Evolutionary conservation across 768 basidiomycete species (phyloP), one percentile per base, ranked within the genome.

Genomic region (Hysterangium stoloniferum): DNA sequence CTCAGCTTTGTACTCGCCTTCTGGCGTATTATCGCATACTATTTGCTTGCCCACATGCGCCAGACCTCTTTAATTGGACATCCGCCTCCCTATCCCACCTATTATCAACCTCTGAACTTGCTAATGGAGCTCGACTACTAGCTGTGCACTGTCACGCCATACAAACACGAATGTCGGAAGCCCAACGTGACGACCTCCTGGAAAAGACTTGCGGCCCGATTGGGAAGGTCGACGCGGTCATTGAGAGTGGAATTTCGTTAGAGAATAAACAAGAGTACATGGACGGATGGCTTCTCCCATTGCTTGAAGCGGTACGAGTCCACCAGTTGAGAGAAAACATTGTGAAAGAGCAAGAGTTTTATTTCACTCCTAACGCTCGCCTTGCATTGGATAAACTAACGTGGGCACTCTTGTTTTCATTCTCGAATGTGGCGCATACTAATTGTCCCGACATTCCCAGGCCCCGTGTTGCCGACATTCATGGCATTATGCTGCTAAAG

Each of bases 241-340:
- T 90, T n/a, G 67, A 72, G 6, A 82, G 74, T 58, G 82, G 77
- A 0, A 57, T 66, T 27, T 69, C 75, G 46, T 44, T 71, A 2
- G 72, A 79, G 44, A 80, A 77, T 22, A 68, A 63, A 33, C 61
- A 56, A 15, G 63, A 68, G 20, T 56, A 64, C 37, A 66, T 80
- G 24, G 89, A 95, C 64, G 88, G 84, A 9, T 95, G 91, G 92
- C 68, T 94, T 24, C 62, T 95, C 56, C 85, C 88, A 3, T 64
- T 81, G 3, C 52, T 85, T 25, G 94, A 96, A 60, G 63, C 72
- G 12, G 67, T 76, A 53, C 72, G 92, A 44, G 65, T 90, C 2
- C 65, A 68, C 41, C 70, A 77, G 17, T 66, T 66, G 32, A 70
- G 86, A 37, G 68, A 74, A 36, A 65, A 65, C 8, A 64, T 83